A percentile compares a stretch with the other conserved stretches of the same genome.
These are phyloP conservation scores for Pseudevernia furfuracea DNA, from an alignment of 495 filamentous ascomycete species.

Conservation along the genomic window DNA sequence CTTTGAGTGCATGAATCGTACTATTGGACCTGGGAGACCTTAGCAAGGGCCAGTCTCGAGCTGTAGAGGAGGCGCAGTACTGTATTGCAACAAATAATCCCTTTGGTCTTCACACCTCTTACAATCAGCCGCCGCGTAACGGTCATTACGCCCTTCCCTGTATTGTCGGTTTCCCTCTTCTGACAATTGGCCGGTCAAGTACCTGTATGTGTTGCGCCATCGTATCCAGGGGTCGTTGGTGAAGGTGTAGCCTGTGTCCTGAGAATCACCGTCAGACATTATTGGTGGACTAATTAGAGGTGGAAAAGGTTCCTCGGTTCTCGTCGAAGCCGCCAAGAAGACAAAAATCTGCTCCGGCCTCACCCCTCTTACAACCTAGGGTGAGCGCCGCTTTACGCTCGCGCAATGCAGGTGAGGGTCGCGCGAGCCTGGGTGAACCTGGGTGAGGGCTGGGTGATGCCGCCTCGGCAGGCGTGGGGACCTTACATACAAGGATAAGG, in stretches of 20 bases:
- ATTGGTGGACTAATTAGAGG: not conserved
- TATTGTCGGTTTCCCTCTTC: slow-evolving; percentile 61
- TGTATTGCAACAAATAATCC: slow-evolving; percentile 72
- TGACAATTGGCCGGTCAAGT: slow-evolving; percentile 63
- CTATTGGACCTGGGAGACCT: slow-evolving; percentile 53
- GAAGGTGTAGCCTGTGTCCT: slow-evolving; percentile 35
- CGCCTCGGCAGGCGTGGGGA: no score
- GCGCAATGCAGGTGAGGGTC: no score
- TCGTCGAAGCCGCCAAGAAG: no score
- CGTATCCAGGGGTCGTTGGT: slow-evolving; percentile 58
- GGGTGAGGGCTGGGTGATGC: no score
- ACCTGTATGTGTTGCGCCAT: slow-evolving; percentile 75
- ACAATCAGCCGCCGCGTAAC: slow-evolving; percentile 64
- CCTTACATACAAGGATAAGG: no score
- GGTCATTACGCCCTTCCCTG: slow-evolving; percentile 57
- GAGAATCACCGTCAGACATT: not conserved
- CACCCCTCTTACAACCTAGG: no score
- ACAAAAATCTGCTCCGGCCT: not conserved
- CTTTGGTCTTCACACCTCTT: slow-evolving; percentile 66
- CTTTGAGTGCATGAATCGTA: slow-evolving; percentile 76
- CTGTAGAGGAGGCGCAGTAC: slow-evolving; percentile 30
- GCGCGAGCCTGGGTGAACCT: no score
- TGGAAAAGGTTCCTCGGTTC: no score
- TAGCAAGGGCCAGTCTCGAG: not conserved
- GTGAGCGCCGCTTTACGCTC: no score